phyloP scores from a whole-genome alignment of 2,329 filamentous ascomycete genomes.

The Myriosclerotinia scirpicola region DNA sequence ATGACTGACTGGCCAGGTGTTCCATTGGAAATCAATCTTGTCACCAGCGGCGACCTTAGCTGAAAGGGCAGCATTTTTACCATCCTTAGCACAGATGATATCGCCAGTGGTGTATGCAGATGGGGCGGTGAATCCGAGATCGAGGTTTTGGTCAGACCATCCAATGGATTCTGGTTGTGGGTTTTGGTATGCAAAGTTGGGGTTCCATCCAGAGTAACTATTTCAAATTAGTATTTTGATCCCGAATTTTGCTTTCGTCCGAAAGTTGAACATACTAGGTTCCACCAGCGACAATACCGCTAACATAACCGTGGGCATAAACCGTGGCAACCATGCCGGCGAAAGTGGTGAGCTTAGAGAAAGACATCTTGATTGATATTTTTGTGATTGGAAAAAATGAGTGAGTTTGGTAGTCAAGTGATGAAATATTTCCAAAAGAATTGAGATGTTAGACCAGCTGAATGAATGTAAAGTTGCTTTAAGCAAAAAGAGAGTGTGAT shows the following conservation, averaged over 20 bases:
- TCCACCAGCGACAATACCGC: slow-evolving; percentile 49
- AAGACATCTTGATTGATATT: slow-evolving; percentile 31
- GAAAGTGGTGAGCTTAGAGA: slow-evolving; percentile 34
- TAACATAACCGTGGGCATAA: slow-evolving; percentile 49
- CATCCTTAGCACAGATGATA: slow-evolving; percentile 52
- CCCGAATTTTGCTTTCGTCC: slow-evolving; percentile 38
- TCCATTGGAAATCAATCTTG: slow-evolving; percentile 50
- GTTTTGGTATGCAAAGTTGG: neutral
- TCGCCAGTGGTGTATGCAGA: slow-evolving; percentile 45
- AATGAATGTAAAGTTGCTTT: slow-evolving; percentile 19
- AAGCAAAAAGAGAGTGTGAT: slow-evolving; percentile 19
- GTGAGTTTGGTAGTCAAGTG: neutral
- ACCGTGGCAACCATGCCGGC: slow-evolving; percentile 26
- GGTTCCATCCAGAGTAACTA: slow-evolving; percentile 26
- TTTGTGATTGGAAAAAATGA: neutral
- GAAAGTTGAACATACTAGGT: slow-evolving; percentile 36
- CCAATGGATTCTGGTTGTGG: neutral
- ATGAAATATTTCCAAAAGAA: neutral
- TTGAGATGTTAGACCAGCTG: slow-evolving; percentile 20
- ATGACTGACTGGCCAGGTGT: slow-evolving; percentile 51
- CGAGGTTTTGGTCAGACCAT: slow-evolving; percentile 11
- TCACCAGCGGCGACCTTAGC: slow-evolving; percentile 49
- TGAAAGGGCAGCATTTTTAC: slow-evolving; percentile 44
- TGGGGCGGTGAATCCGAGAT: slow-evolving; percentile 51
- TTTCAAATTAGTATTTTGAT: slow-evolving; percentile 33